Evolutionary conservation across 2,329 filamentous ascomycete species (phyloP).

Genomic region (Neofusicoccum ribis): DNA sequence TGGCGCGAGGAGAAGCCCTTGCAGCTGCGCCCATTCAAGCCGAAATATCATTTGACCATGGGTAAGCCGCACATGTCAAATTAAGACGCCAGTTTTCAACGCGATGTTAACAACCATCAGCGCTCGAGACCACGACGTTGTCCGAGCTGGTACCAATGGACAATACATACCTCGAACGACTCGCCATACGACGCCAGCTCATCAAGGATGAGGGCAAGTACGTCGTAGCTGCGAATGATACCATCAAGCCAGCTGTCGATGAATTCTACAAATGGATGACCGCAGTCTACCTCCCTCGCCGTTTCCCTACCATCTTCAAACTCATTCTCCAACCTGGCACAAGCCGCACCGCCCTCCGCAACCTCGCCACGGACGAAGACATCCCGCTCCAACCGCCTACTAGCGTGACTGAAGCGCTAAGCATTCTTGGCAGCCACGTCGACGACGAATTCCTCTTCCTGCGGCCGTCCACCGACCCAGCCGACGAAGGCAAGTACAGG

Average conservation of each 20-base stretch:
- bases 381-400: constrained; percentile 41
- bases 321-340: not conserved
- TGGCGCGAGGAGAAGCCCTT: constrained; percentile 54
- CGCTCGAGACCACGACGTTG: constrained; percentile 52
- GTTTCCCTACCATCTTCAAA: constrained; percentile 53
- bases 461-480: constrained; percentile 40
- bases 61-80: constrained; percentile 40
- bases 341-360: constrained; percentile 31
- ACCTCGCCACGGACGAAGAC: constrained; percentile 46
- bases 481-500: constrained; percentile 47
- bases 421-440: constrained; percentile 52
- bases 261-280: constrained; percentile 61
- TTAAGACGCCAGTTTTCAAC: not conserved
- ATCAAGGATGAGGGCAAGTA: constrained; percentile 47
- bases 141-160: constrained; percentile 62
- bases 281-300: constrained; percentile 55
- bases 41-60: constrained; percentile 65
- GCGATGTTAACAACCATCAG: constrained; percentile 35
- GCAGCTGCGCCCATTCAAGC: constrained; percentile 59
- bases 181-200: constrained; percentile 51
- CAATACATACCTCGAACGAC: constrained; percentile 56
- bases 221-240: constrained; percentile 36
- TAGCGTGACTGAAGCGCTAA: constrained; percentile 44
- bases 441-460: constrained; percentile 64
- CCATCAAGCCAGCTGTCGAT: constrained; percentile 42